These are phyloP conservation scores for Paraglomus occultum DNA, from an alignment of 192 early-diverging fungal genomes.

Conservation along the genomic window DNA sequence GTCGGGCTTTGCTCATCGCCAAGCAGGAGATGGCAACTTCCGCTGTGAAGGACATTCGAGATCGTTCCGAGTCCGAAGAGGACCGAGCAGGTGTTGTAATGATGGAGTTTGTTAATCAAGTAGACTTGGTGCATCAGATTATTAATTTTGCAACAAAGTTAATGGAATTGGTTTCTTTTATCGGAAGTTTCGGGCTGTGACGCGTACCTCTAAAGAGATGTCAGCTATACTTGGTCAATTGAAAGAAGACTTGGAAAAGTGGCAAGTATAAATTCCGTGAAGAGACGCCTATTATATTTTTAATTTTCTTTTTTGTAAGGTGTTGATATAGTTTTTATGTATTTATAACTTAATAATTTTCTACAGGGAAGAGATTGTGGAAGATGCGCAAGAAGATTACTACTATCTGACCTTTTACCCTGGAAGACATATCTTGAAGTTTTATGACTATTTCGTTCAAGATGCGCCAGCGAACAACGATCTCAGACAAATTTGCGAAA, in stretches of 20 bases:
- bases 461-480: too few species aligned
- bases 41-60: neutral
- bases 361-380: too few species aligned
- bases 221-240: neutral
- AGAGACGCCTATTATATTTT: too few species aligned
- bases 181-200: constrained; percentile 4
- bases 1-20: constrained; percentile 26
- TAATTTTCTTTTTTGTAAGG: too few species aligned
- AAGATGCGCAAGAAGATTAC: neutral
- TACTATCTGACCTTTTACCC: constrained; percentile 30
- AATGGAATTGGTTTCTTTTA: constrained; percentile 30
- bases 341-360: too few species aligned
- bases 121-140: constrained; percentile 28
- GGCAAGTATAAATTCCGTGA: constrained; percentile 4
- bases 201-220: neutral
- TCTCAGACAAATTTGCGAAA: too few species aligned
- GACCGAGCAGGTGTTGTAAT: neutral
- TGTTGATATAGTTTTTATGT: too few species aligned
- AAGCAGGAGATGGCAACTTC: constrained; percentile 5
- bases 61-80: neutral
- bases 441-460: constrained; percentile 22
- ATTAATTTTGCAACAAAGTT: constrained; percentile 12
- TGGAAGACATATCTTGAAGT: too few species aligned
- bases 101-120: constrained; percentile 25
- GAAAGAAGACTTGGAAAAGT: constrained; percentile 13